phyloP scores from a whole-genome alignment of 371 early-diverging fungal genomes.

The Rhizopus stolonifer region DNA sequence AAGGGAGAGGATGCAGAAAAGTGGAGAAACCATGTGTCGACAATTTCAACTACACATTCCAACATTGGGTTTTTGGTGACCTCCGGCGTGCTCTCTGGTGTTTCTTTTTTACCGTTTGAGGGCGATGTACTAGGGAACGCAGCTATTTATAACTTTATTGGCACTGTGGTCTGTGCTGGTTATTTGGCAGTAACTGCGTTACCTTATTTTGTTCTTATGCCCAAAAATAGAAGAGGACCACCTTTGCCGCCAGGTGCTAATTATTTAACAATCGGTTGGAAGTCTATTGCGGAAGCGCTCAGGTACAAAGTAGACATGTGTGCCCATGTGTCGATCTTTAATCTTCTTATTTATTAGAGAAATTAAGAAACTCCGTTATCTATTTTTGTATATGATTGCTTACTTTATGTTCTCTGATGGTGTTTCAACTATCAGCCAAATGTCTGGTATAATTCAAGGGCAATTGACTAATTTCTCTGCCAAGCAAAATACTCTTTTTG shows the following conservation, averaged over 20 bases:
- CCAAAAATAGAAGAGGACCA: conserved; percentile 30
- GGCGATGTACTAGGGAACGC: conserved; percentile 38
- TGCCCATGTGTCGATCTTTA: no score
- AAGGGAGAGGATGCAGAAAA: conserved; percentile 21
- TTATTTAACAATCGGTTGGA: conserved; percentile 42
- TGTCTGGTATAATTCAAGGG: conserved; percentile 31
- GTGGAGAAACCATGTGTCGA: conserved; percentile 51
- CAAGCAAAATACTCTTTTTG: conserved; percentile 28
- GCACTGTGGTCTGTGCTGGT: conserved; percentile 38
- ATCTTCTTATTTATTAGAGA: conserved; percentile 19
- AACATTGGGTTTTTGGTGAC: conserved; percentile 41
- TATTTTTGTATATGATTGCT: conserved; percentile 36
- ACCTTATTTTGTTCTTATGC: conserved; percentile 39
- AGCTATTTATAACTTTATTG: conserved; percentile 43
- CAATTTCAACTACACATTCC: conserved; percentile 41
- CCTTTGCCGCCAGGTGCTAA: conserved; percentile 29
- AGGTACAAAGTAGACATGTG: no score
- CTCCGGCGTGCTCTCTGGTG: conserved; percentile 37
- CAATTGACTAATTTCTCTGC: conserved; percentile 35
- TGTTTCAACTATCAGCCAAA: conserved; percentile 40
- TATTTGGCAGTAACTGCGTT: conserved; percentile 36
- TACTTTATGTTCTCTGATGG: conserved; percentile 49
- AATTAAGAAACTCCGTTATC: conserved; percentile 41
- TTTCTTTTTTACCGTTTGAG: conserved; percentile 34
- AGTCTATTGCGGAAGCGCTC: conserved; percentile 16